Percentiles rank a stretch among this genome's conserved stretches.
Evolutionary conservation across 805 yeast genomes (phyloP).

Genomic region (Candida pini): DNA sequence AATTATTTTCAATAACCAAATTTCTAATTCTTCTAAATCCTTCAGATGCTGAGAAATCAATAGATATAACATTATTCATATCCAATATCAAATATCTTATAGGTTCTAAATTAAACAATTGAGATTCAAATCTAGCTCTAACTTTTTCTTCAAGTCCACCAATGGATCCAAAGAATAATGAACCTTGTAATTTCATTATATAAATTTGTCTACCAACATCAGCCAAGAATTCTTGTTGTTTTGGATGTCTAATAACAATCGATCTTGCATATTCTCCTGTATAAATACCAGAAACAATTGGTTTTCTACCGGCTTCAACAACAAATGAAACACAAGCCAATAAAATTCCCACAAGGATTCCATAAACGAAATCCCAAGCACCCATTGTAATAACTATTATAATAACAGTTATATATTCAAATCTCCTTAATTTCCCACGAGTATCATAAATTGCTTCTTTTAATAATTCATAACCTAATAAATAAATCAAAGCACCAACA

Average conservation of each 20-base stretch:
- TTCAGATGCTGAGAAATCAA: constrained; percentile 95
- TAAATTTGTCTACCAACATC: constrained; percentile 90
- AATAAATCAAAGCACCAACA: constrained; percentile 86
- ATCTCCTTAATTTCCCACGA: constrained; percentile 60
- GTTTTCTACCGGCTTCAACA: constrained; percentile 81
- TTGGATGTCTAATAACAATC: constrained; percentile 85
- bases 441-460: constrained; percentile 87
- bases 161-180: constrained; percentile 91
- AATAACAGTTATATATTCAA: constrained; percentile 80
- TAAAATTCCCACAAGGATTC: constrained; percentile 84
- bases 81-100: constrained; percentile 80
- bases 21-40: constrained; percentile 86
- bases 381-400: constrained; percentile 95
- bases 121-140: constrained; percentile 57
- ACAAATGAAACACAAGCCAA: constrained; percentile 93
- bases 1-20: constrained; percentile 59
- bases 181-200: constrained; percentile 80
- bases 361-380: constrained; percentile 88
- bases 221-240: constrained; percentile 76
- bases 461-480: constrained; percentile 84
- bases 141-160: constrained; percentile 82
- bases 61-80: constrained; percentile 70
- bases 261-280: constrained; percentile 88
- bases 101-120: constrained; percentile 45
- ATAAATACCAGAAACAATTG: constrained; percentile 75